A percentile compares a stretch with the other conserved stretches of the same genome.
phyloP scores from a whole-genome alignment of 257 asterid genomes.

The Lavandula angustifolia region DNA sequence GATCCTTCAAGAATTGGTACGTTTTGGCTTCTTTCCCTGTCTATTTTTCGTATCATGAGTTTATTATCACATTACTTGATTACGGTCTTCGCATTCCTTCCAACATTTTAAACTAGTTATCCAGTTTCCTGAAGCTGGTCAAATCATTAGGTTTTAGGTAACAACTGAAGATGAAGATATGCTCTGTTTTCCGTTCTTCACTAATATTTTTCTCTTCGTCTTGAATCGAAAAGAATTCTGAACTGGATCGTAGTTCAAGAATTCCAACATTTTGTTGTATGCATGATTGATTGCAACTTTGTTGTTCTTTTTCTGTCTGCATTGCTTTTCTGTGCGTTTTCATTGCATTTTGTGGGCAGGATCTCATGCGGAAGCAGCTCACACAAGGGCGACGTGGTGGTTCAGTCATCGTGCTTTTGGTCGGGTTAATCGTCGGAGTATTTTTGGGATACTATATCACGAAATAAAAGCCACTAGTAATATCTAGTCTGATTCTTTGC shows the following conservation, averaged over 20 bases:
- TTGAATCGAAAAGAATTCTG: too few relatives aligned
- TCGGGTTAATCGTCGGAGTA: constrained; percentile 56
- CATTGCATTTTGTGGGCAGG: constrained; percentile 43
- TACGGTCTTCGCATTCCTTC: too few relatives aligned
- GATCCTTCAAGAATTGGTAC: constrained; percentile 73
- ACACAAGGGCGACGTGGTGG: constrained; percentile 45
- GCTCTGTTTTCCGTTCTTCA: neutral
- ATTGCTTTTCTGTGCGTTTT: constrained; percentile 16
- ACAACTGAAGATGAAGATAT: neutral
- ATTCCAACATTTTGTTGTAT: neutral
- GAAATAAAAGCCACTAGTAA: constrained; percentile 24
- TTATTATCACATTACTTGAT: neutral
- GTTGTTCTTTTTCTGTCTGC: neutral
- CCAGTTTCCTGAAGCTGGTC: neutral
- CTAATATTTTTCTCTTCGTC: neutral
- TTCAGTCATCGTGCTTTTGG: constrained; percentile 38
- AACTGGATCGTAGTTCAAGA: neutral
- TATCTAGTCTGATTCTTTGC: constrained; percentile 25
- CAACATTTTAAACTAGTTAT: neutral
- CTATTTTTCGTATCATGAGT: neutral
- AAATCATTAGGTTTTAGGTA: constrained; percentile 2
- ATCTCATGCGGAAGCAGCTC: constrained; percentile 42
- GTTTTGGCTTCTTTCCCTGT: constrained; percentile 17
- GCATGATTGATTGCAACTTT: constrained; percentile 6
- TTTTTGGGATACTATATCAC: constrained; percentile 59